Percentiles rank a stretch among this genome's conserved stretches.
phyloP scores from a whole-genome alignment of 441 rosid species.

The Gossypium schwendimanii region DNA sequence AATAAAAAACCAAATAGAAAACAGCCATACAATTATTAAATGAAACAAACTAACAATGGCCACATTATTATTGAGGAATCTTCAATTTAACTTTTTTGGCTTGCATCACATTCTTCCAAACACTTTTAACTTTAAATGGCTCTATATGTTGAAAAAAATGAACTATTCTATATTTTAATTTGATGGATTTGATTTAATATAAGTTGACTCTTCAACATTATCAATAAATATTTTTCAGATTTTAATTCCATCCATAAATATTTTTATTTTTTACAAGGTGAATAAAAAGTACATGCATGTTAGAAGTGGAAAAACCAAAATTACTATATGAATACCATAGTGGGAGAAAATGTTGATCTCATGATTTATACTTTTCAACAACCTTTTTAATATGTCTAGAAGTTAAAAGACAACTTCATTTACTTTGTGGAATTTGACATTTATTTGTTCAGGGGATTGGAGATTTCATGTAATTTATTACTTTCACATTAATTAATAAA shows the following conservation, averaged over 20 bases:
- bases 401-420: neutral
- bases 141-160: neutral
- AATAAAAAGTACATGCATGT: neutral
- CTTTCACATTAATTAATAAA: neutral
- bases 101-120: neutral
- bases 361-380: neutral
- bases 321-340: neutral
- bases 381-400: neutral
- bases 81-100: slow-evolving; percentile 1
- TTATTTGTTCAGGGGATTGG: neutral
- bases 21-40: neutral
- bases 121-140: slow-evolving; percentile 4
- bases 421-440: neutral
- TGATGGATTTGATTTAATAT: too few relatives aligned
- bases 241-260: too few relatives aligned
- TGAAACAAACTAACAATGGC: neutral
- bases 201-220: too few relatives aligned
- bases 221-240: too few relatives aligned
- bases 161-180: too few relatives aligned
- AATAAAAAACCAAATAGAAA: neutral
- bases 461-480: neutral
- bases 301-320: too few relatives aligned
- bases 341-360: neutral
- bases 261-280: too few relatives aligned
- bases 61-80: slow-evolving; percentile 2